phyloP scores from a whole-genome alignment of 257 asterid species.

The Asclepias syriaca region DNA sequence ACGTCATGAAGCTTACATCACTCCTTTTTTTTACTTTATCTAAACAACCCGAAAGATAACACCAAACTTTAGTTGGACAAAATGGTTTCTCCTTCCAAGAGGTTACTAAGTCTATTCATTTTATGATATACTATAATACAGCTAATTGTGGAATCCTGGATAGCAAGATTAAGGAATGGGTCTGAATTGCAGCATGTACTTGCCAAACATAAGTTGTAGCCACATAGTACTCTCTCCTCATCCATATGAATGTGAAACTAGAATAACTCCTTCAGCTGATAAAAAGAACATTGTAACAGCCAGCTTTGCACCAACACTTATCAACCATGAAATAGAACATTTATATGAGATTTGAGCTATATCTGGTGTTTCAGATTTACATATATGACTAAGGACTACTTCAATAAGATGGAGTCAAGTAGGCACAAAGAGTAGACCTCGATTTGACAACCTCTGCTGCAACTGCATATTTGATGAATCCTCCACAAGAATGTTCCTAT shows the following conservation, averaged over 20 bases:
- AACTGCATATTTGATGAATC: constrained; percentile 54
- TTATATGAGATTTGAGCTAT: neutral
- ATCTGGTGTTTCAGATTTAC: neutral
- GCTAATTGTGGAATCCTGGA: neutral
- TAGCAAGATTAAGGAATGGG: neutral
- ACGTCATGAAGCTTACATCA: neutral
- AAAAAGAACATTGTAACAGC: constrained; percentile 1
- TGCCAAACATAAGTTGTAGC: no score
- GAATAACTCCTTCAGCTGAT: neutral
- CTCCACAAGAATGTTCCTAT: constrained; percentile 66
- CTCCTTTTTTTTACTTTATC: neutral
- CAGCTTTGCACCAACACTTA: neutral
- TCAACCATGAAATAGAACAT: neutral
- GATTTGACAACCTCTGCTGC: constrained; percentile 43
- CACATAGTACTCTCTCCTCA: no score
- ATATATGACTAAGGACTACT: neutral
- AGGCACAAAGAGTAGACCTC: constrained; percentile 42
- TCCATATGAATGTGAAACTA: neutral
- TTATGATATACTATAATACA: neutral
- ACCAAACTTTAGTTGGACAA: neutral
- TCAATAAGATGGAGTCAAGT: neutral
- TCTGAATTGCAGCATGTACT: no score
- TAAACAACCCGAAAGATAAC: neutral
- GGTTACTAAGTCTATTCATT: neutral
- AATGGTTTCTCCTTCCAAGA: neutral